These are phyloP conservation scores for Sordaria brevicollis DNA, from an alignment of 495 filamentous ascomycete genomes.

Conservation along the genomic window DNA sequence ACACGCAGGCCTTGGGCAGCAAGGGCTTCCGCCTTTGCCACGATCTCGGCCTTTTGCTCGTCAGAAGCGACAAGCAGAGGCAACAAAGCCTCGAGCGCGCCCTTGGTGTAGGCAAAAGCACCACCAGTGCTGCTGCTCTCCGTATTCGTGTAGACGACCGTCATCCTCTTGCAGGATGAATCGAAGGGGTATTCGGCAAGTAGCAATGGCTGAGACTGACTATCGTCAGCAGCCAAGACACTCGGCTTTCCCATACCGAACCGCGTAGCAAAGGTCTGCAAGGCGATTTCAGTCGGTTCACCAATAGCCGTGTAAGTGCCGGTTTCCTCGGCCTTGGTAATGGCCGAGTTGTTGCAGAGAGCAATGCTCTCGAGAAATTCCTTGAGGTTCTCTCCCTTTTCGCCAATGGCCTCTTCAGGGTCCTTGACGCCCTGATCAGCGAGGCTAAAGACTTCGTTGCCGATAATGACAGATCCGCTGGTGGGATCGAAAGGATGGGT, in stretches of 20 bases:
- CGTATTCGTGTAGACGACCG: slow-evolving; percentile 49
- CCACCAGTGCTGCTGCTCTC: slow-evolving; percentile 3
- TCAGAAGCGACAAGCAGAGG: slow-evolving; percentile 50
- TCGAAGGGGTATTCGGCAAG: slow-evolving; percentile 72
- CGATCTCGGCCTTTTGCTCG: slow-evolving; percentile 46
- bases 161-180: slow-evolving; percentile 73
- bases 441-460: slow-evolving; percentile 1
- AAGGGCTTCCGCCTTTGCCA: slow-evolving; percentile 48
- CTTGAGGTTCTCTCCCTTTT: slow-evolving; percentile 7
- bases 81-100: slow-evolving; percentile 67
- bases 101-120: slow-evolving; percentile 58
- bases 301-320: slow-evolving; percentile 47
- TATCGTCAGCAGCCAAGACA: slow-evolving; percentile 35
- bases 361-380: slow-evolving; percentile 18
- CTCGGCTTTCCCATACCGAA: slow-evolving; percentile 51
- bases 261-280: slow-evolving; percentile 67
- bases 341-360: slow-evolving; percentile 38
- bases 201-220: slow-evolving; percentile 20
- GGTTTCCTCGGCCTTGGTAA: slow-evolving; percentile 20
- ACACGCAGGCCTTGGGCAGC: slow-evolving; percentile 70
- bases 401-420: neutral
- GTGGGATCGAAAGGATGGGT: slow-evolving; percentile 37
- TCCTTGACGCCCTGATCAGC: neutral
- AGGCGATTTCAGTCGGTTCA: slow-evolving; percentile 77
- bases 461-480: slow-evolving; percentile 15